Base-by-base conservation (phyloP, 1,139 yeast genomes). In the Yamadazyma sp. region DNA sequence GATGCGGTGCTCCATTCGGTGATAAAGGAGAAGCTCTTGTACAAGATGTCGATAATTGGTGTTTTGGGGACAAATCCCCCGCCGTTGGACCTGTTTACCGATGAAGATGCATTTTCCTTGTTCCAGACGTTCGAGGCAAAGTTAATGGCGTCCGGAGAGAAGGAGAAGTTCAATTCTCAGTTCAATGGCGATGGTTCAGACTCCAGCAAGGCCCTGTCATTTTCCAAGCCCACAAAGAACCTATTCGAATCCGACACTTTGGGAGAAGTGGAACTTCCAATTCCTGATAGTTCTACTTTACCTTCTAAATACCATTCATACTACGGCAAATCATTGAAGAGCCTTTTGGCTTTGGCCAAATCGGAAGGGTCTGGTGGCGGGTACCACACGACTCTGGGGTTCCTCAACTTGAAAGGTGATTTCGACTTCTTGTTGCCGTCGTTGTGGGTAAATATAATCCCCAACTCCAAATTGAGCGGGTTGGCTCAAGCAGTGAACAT, bases 391-490 rank as follows among this genome's bases (percentile, higher is more conserved):
- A 30, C 3, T 18, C 24, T 30, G 33, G 24, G 14, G 16, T 18
- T 30, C 12, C 24, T 30, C 15, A 10, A 16, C 4, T 17, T 30
- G 10, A 12, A 10, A 7, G 16, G 10, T 11, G 14, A 17, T 18
- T 29, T 17, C 11, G 24, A 30, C 4, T 30, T 18, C 33, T 10
- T 4, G 0, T 56, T 72, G 17, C 77, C 77, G 0, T 50, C 64
- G 32, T 56, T 66, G 6, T 72, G 77, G 77, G 51, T 61, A 1
- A 73, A 75, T 1, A 49, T 72, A 15, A 55, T 65, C 6, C 58
- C 65, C 2, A 54, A 48, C 17, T 33, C 46, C 5, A 50, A 53
- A 17, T 51, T 58, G 20, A 50, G 51, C 1, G 48, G 47, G 4
- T 51, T 60, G 17, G 58, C 59, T 25, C 34, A 38, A 5, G 23